Percentiles rank a stretch among this genome's conserved stretches.
Evolutionary conservation across 805 yeast genomes (phyloP).

Genomic region (Cyberlindnera japonica): DNA sequence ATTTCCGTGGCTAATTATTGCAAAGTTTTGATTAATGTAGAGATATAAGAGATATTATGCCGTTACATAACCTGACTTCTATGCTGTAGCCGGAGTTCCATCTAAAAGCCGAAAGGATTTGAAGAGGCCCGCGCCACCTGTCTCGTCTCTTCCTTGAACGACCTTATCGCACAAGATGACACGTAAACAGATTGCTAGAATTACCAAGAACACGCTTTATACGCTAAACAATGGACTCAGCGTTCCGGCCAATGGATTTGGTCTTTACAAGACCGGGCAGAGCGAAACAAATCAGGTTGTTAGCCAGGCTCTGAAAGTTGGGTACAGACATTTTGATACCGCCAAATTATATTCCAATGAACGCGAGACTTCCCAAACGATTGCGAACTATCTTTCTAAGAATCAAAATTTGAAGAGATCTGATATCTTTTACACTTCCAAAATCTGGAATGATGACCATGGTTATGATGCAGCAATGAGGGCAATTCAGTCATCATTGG

Average conservation of each 20-base stretch:
- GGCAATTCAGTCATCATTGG: slow-evolving; percentile 54
- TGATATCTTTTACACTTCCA: slow-evolving; percentile 26
- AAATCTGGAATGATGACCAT: slow-evolving; percentile 25
- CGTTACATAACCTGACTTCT: no score
- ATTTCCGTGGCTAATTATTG: no score
- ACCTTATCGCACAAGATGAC: no score
- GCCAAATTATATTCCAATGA: slow-evolving; percentile 23
- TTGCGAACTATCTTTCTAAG: slow-evolving; percentile 22
- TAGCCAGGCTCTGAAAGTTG: slow-evolving; percentile 23
- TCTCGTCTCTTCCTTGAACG: no score
- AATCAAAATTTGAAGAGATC: slow-evolving; percentile 20
- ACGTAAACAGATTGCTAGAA: no score
- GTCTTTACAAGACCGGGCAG: slow-evolving; percentile 24
- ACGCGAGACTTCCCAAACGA: slow-evolving; percentile 21
- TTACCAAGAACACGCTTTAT: slow-evolving; percentile 16
- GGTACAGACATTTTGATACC: slow-evolving; percentile 27
- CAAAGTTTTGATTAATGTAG: no score
- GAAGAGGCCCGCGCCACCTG: no score
- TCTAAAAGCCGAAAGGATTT: no score
- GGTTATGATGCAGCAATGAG: slow-evolving; percentile 51
- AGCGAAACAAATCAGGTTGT: slow-evolving; percentile 18
- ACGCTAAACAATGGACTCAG: slow-evolving; percentile 20
- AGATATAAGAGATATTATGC: no score
- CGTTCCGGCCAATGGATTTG: slow-evolving; percentile 26
- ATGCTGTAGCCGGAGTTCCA: no score